Percentiles rank a stretch among this genome's conserved stretches.
Evolutionary conservation across 306 rosid genomes (phyloP).

Genomic region (Dalbergia cochinchinensis): DNA sequence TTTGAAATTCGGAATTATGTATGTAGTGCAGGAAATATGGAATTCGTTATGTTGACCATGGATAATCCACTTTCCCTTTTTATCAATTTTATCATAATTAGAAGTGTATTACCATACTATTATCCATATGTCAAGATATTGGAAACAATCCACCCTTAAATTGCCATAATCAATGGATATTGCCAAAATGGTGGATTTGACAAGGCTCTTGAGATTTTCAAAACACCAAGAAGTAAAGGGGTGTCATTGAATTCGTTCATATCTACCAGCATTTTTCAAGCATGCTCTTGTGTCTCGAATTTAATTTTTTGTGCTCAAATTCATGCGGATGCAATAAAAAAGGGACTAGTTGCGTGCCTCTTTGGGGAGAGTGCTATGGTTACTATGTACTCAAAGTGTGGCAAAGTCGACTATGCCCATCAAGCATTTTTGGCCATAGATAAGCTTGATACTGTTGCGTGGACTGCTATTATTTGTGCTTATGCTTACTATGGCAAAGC

Average conservation of each 20-base stretch:
- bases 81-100: no score
- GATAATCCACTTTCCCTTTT: no score
- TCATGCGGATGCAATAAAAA: conserved; percentile 71
- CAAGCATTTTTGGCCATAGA: conserved; percentile 59
- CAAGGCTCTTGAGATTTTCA: conserved; percentile 57
- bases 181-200: conserved; percentile 67
- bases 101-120: no score
- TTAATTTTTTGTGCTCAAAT: conserved; percentile 60
- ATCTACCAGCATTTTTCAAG: conserved; percentile 71
- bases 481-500: conserved; percentile 69
- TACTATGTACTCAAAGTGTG: conserved; percentile 76
- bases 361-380: conserved; percentile 72
- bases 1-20: neutral
- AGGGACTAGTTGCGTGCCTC: conserved; percentile 53
- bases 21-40: no score
- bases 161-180: conserved; percentile 60
- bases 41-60: no score
- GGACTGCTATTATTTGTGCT: conserved; percentile 71
- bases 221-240: conserved; percentile 55
- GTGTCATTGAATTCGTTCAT: conserved; percentile 59
- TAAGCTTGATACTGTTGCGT: conserved; percentile 65
- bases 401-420: conserved; percentile 62
- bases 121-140: no score
- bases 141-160: no score
- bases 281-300: conserved; percentile 63